Evolutionary conservation across 345 rosid genomes (phyloP).

Genomic region (Lepidium aucheri): DNA sequence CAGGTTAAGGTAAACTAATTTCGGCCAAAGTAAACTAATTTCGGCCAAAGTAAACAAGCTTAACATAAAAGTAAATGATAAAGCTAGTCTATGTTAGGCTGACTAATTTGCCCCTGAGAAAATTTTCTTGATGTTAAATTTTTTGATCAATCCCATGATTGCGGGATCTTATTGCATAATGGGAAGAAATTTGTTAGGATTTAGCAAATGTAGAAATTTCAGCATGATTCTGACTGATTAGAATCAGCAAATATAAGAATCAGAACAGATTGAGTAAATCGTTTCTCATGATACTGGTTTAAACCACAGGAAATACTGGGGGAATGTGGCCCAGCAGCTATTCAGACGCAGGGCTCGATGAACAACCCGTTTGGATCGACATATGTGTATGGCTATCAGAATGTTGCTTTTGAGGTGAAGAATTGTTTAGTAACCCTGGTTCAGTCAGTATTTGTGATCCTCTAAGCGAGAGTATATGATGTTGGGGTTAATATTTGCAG

Average conservation of each 20-base stretch:
- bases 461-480: not conserved
- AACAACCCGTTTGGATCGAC: slow-evolving; percentile 98
- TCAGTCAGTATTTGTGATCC: not conserved
- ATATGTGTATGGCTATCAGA: slow-evolving; percentile 87
- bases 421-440: not conserved
- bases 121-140: not conserved
- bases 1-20: slow-evolving; percentile 71
- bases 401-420: slow-evolving; percentile 90
- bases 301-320: slow-evolving; percentile 75
- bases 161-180: not conserved
- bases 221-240: not conserved
- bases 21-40: not conserved
- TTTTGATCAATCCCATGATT: not conserved
- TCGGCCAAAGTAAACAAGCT: too few relatives aligned
- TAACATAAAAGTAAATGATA: slow-evolving; percentile 6
- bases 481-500: slow-evolving; percentile 34
- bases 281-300: not conserved
- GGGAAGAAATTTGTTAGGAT: too few relatives aligned
- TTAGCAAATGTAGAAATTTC: not conserved
- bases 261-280: too few relatives aligned
- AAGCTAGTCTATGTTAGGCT: slow-evolving; percentile 3
- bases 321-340: slow-evolving; percentile 94
- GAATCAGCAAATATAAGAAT: not conserved
- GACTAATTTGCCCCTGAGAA: not conserved
- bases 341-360: slow-evolving; percentile 90